Evolutionary conservation across 495 filamentous ascomycete species (phyloP), one percentile per base, ranked within the genome.

Genomic region (Penicillium simplicissimum): DNA sequence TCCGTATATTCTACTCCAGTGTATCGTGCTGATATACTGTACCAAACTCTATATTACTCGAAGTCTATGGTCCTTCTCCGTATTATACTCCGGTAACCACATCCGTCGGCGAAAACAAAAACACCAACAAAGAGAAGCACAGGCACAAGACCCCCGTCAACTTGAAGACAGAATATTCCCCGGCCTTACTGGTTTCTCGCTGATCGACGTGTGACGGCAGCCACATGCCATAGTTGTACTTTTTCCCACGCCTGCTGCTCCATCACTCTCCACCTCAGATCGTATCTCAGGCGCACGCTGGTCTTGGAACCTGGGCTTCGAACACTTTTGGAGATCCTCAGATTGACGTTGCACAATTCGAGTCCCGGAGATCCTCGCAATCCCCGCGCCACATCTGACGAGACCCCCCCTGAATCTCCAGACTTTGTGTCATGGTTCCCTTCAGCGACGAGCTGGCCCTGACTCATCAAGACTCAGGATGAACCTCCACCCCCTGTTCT

Each of bases 151-250:
- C n/a, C n/a, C 23, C 28, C 28, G 4, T 31, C 28, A 31, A 35
- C 14, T 14, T n/a, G 40, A 25, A 19, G 38, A 43, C 33, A 23
- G 33, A 55, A 53, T 60, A 57, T 60, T 58, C 62, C 62, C 65
- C 55, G 58, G 43, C 25, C 7, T 31, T 47, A 11, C 42, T 31
- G 52, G 8, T 40, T 40, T 13, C 34, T 8, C 19, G 15, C 19
- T 62, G 55, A 58, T 62, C 55, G 48, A 58, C 60, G 49, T 61
- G 62, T 61, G 58, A 65, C 54, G 54, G 52, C 42, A 51, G 57
- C 53, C 38, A 55, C 37, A 42, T n/a, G 4, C n/a, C 11, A n/a
- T 53, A 53, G 31, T 40, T 55, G 40, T 19, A 40, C 35, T 37
- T 38, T 37, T 38, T 23, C 25, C 11, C 23, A 33, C 13, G 23